These are phyloP conservation scores for Wickerhamomyces xylosicus DNA, from an alignment of 805 yeast genomes.

Conservation along the genomic window DNA sequence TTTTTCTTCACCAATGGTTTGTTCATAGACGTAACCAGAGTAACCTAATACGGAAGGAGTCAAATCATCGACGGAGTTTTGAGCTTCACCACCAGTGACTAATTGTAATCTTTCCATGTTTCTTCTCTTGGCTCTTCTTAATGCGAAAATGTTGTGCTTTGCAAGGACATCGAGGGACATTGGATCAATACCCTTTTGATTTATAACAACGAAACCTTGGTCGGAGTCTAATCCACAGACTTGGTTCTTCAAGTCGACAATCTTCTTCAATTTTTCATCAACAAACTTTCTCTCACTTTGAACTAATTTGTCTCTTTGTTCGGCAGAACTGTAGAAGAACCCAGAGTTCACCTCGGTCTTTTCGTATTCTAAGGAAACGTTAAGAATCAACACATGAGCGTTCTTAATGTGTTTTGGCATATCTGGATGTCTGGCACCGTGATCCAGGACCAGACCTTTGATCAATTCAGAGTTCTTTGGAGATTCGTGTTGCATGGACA, in stretches of 20 bases:
- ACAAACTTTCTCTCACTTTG: conserved; percentile 90
- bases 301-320: conserved; percentile 91
- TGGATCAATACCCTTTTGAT: conserved; percentile 98
- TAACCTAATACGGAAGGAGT: conserved; percentile 70
- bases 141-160: conserved; percentile 83
- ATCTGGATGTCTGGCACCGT: conserved; percentile 98
- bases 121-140: conserved; percentile 97
- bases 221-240: conserved; percentile 71
- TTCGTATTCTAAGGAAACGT: conserved; percentile 93
- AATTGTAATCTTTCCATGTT: conserved; percentile 97
- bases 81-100: conserved; percentile 96
- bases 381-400: conserved; percentile 77
- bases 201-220: conserved; percentile 84
- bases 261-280: conserved; percentile 84
- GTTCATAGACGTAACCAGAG: conserved; percentile 87
- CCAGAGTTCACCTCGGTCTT: conserved; percentile 97
- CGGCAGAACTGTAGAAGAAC: conserved; percentile 88
- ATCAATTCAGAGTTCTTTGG: conserved; percentile 77
- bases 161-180: conserved; percentile 93
- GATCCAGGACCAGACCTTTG: conserved; percentile 89
- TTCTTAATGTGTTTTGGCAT: conserved; percentile 87
- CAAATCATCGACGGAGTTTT: conserved; percentile 92
- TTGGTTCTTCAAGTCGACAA: conserved; percentile 84
- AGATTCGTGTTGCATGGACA: conserved; percentile 93
- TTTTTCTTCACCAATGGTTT: conserved; percentile 93